Evolutionary conservation across 148 eudicot genomes (phyloP).

Genomic region (Rhododendron griersonianum): DNA sequence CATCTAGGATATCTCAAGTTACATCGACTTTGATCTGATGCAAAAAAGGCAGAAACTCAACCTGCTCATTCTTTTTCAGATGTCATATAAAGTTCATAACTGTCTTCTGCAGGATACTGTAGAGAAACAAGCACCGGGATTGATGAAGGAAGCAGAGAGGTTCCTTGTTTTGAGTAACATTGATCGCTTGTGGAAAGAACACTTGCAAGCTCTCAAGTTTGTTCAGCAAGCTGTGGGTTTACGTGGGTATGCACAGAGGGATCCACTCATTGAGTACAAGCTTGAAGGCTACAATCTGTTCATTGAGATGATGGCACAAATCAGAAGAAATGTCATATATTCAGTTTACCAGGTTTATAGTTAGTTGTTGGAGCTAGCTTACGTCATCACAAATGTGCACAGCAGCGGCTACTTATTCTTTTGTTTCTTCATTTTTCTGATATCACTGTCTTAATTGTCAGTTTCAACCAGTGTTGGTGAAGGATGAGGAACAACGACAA

Average conservation of each 20-base stretch:
- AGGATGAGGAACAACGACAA: conserved; percentile 51
- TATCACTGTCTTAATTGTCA: conserved; percentile 23
- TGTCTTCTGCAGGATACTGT: conserved; percentile 55
- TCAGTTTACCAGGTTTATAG: conserved; percentile 82
- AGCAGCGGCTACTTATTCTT: background rate
- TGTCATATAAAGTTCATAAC: background rate
- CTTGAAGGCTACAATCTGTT: conserved; percentile 99
- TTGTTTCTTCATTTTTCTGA: background rate
- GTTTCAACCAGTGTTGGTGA: conserved; percentile 88
- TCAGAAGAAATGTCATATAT: conserved; percentile 92
- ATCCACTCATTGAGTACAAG: conserved; percentile 97
- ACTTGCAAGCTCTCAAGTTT: conserved; percentile 92
- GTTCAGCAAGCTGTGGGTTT: conserved; percentile 98
- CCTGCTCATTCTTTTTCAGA: background rate
- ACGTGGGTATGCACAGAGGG: conserved; percentile 97
- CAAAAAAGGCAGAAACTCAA: background rate
- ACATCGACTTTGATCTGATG: background rate
- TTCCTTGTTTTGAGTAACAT: conserved; percentile 87
- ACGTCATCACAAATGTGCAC: background rate
- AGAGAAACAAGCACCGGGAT: conserved; percentile 79
- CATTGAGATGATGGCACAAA: conserved; percentile 97
- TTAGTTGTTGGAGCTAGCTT: conserved; percentile 11
- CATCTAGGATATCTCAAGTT: background rate
- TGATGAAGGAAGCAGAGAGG: conserved; percentile 98
- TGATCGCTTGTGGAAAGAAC: conserved; percentile 98